phyloP scores from a whole-genome alignment of 2,329 filamentous ascomycete genomes.

The Lasiodiplodia hormozganensis region DNA sequence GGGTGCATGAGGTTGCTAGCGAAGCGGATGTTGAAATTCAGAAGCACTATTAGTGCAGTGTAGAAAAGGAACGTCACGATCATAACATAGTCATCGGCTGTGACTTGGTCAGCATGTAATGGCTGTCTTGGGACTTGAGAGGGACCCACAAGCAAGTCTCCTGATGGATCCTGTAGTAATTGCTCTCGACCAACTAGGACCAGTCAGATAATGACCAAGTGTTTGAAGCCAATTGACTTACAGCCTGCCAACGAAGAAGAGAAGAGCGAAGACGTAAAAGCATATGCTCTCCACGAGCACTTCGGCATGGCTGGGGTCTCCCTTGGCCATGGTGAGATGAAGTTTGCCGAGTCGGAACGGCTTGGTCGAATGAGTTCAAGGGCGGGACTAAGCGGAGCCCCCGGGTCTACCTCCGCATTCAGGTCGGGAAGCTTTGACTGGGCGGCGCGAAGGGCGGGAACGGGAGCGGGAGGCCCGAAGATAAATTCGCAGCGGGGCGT shows the following conservation, averaged over 20 bases:
- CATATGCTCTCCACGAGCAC: conserved; percentile 29
- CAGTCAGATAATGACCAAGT: not conserved
- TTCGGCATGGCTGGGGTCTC: conserved; percentile 21
- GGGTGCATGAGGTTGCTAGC: conserved; percentile 31
- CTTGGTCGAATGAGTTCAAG: not conserved
- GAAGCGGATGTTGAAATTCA: conserved; percentile 31
- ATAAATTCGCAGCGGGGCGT: conserved; percentile 6
- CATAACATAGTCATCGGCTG: conserved; percentile 32
- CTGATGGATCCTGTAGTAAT: conserved; percentile 26
- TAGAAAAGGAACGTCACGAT: conserved; percentile 30
- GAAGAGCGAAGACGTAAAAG: conserved; percentile 24
- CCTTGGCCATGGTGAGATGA: conserved; percentile 16
- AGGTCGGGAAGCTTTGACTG: conserved; percentile 10
- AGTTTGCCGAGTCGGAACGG: not conserved
- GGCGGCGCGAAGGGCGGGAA: conserved; percentile 2
- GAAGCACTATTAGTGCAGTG: conserved; percentile 31
- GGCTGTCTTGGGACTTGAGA: not conserved
- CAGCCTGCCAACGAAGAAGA: conserved; percentile 30
- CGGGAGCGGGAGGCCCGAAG: not conserved
- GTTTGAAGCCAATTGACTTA: not conserved
- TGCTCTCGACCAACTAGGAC: conserved; percentile 28
- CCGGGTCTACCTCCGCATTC: conserved; percentile 9
- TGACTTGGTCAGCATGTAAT: not conserved
- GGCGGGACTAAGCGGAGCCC: conserved; percentile 13
- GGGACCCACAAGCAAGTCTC: conserved; percentile 11